Evolutionary conservation across 78 protist species (phyloP).

Genomic region (Dictyostelium purpureum): DNA sequence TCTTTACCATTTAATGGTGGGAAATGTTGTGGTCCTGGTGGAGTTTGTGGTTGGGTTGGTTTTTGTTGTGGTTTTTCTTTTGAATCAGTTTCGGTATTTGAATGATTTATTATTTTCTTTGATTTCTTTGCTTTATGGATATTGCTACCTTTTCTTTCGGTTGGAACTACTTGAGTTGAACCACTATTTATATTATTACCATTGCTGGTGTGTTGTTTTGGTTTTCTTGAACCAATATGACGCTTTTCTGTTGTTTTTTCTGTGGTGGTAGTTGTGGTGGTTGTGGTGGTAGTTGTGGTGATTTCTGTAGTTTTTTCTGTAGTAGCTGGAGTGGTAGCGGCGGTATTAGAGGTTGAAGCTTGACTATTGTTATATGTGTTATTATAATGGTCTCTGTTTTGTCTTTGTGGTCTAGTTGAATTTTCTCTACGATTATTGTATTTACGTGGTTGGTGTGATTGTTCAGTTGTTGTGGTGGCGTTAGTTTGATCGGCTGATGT

Average conservation of each 20-base stretch:
- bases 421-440: not conserved
- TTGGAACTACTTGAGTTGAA: not conserved
- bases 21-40: constrained; percentile 77
- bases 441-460: constrained; percentile 25
- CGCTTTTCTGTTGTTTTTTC: constrained; percentile 1
- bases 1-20: constrained; percentile 57
- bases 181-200: not conserved
- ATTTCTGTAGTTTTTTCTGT: constrained; percentile 16
- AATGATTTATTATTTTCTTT: not conserved
- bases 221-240: not conserved
- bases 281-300: not conserved
- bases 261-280: not conserved
- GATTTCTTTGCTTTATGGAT: not conserved
- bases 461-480: not conserved
- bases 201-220: not conserved
- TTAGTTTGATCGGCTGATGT: not conserved
- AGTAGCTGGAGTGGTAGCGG: not conserved
- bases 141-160: constrained; percentile 10
- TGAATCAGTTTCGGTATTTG: not conserved
- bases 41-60: not conserved
- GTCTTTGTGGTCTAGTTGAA: constrained; percentile 69
- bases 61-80: constrained; percentile 25
- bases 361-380: not conserved
- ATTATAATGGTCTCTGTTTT: constrained; percentile 29
- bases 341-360: not conserved